Base-by-base conservation (phyloP, 2,329 filamentous ascomycete species). In the Celoporthe dispersa region DNA sequence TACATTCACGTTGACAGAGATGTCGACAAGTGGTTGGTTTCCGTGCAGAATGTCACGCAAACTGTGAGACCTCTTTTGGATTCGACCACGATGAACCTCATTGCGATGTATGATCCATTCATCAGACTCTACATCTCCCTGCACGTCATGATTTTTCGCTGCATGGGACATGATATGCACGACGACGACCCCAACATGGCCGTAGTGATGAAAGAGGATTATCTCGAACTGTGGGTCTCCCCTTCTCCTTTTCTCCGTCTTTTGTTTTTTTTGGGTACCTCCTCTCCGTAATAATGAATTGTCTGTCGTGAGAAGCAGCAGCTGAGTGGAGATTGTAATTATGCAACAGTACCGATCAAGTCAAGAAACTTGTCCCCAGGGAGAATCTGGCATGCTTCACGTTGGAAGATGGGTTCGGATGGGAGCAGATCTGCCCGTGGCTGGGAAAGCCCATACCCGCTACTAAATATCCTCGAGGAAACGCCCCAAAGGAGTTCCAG, bases 1-100 rank as follows among this genome's bases (percentile, higher is more conserved):
- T 81, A 80, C 66, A 77, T 81, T 22, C 74, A 81, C 19, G 78
- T 75, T 3, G 79, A 81, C 66, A 76, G 80, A 19, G 73, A 79
- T 31, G 76, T 77, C 3, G 75, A 79, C 11, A 78, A 77, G 55
- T 81, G 80, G 80, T 74, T 72, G 9, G 9, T 12, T 4, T 69
- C 63, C 3, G 33, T 51, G 3, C 33, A 41, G 5, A 66, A 66
- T 35, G 8, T 69, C 0, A 11, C 44, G 2, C n/a, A 55, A 25
- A 69, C 41, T 22, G 39, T 66, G 51, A 37, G 39, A 14, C 55
- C 63, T 4, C 60, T 68, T 9, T 39, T 68, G 22, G 33, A 35
- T 19, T 39, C 67, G 16, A 75, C 19, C 7, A 25, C 22, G 12
- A 68, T 68, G 67, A 68, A 64, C 0, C 6, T 41, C 25, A 68